Evolutionary conservation across 257 asterid genomes (phyloP).

Genomic region (Nicotiana undulata): DNA sequence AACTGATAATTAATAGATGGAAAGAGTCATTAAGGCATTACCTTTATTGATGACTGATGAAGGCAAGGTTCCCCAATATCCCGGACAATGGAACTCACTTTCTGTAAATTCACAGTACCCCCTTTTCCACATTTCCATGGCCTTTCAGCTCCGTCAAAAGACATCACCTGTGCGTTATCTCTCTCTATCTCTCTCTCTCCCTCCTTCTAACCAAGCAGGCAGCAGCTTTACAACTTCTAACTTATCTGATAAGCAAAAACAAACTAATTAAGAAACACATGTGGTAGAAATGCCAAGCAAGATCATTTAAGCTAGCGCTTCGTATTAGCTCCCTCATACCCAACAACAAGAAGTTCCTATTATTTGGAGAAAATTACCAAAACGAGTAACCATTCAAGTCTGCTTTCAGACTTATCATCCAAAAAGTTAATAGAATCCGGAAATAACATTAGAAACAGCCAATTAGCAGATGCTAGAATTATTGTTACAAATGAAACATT

Average conservation of each 20-base stretch:
- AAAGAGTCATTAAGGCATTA: slow-evolving; percentile 55
- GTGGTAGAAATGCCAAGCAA: background rate
- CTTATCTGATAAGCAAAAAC: background rate
- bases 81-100: slow-evolving; percentile 78
- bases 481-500: background rate
- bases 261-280: background rate
- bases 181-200: slow-evolving; percentile 11
- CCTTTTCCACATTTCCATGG: slow-evolving; percentile 90
- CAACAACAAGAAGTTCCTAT: background rate
- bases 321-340: background rate
- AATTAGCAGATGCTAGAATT: background rate
- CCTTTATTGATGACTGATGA: slow-evolving; percentile 82
- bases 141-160: slow-evolving; percentile 62
- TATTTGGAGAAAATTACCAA: background rate
- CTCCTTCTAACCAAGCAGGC: background rate
- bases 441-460: background rate
- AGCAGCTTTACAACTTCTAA: background rate
- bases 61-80: slow-evolving; percentile 97
- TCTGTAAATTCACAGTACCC: slow-evolving; percentile 63
- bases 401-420: slow-evolving; percentile 61
- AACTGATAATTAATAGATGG: too few species aligned
- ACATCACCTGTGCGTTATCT: slow-evolving; percentile 47
- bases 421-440: slow-evolving; percentile 38
- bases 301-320: background rate
- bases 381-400: slow-evolving; percentile 19